These are phyloP conservation scores for Globisporangium mamillatum DNA, from an alignment of 352 stramenopile genomes.

Conservation along the genomic window DNA sequence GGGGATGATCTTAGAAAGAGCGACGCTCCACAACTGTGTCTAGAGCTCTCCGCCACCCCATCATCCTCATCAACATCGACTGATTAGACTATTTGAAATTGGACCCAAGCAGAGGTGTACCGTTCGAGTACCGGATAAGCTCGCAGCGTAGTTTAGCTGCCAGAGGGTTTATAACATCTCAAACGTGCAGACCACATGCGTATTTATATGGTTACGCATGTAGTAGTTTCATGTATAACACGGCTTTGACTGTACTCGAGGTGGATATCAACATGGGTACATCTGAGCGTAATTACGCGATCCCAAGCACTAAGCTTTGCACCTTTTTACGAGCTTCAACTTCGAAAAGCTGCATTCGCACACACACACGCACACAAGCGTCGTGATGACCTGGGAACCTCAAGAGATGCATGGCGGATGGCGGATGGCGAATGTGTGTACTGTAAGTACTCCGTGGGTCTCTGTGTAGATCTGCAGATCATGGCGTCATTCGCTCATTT, in stretches of 20 bases:
- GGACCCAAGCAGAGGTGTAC: neutral
- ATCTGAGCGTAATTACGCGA: slow-evolving; percentile 1
- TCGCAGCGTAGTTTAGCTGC: neutral
- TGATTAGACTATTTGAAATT: neutral
- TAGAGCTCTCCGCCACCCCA: neutral
- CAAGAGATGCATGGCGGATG: neutral
- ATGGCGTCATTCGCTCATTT: neutral
- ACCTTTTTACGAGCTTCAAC: slow-evolving; percentile 1
- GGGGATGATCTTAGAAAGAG: too few relatives aligned
- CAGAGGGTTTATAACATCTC: neutral
- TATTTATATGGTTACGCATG: neutral
- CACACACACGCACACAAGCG: neutral
- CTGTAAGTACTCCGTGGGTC: too few relatives aligned
- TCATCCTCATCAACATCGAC: neutral
- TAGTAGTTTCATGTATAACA: neutral
- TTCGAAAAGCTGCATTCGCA: neutral
- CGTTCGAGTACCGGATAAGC: too few relatives aligned
- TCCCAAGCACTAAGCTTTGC: neutral
- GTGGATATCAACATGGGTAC: neutral
- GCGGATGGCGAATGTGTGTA: neutral
- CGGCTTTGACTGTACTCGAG: neutral
- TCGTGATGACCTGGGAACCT: neutral
- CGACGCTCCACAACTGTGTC: too few relatives aligned
- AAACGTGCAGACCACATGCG: neutral
- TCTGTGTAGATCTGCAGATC: neutral